Percentiles rank a stretch among this genome's conserved stretches.
These are phyloP conservation scores for Pyrus communis DNA, from an alignment of 306 rosid species.

Conservation along the genomic window DNA sequence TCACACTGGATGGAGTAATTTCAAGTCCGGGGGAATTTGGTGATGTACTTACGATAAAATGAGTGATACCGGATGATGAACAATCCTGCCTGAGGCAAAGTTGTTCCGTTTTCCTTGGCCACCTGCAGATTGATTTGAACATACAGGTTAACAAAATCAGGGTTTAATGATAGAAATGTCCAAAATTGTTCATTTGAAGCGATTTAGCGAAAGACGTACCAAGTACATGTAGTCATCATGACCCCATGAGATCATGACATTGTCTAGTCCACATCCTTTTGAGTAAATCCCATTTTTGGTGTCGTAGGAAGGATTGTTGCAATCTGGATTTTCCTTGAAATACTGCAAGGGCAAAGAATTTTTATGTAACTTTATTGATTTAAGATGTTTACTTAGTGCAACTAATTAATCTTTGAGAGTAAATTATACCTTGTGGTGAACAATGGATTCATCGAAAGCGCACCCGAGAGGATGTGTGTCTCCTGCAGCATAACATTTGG, in stretches of 20 bases:
- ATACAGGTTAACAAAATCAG: not conserved
- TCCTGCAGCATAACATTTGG: slow-evolving; percentile 28
- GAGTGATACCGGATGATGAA: slow-evolving; percentile 63
- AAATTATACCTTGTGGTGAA: slow-evolving; percentile 49
- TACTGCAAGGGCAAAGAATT: slow-evolving; percentile 23
- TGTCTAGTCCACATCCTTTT: slow-evolving; percentile 50
- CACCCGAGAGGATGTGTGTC: slow-evolving; percentile 72
- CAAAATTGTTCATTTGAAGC: too few species aligned
- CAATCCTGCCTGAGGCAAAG: slow-evolving; percentile 47
- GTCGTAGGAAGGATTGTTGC: slow-evolving; percentile 21
- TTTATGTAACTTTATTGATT: not conserved
- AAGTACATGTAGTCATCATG: slow-evolving; percentile 68
- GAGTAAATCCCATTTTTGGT: slow-evolving; percentile 42
- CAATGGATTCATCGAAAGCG: slow-evolving; percentile 56
- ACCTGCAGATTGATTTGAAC: slow-evolving; percentile 32
- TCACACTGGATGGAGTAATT: not conserved
- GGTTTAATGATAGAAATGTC: not conserved
- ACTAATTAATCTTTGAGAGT: not conserved
- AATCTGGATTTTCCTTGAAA: slow-evolving; percentile 50
- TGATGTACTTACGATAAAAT: slow-evolving; percentile 41
- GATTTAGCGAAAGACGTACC: slow-evolving; percentile 15
- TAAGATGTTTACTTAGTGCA: not conserved
- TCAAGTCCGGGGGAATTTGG: not conserved
- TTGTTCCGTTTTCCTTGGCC: slow-evolving; percentile 50
- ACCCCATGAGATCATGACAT: slow-evolving; percentile 59